Percentiles rank a stretch among this genome's conserved stretches.
Conservation (phyloP, 2,329 filamentous ascomycete genomes). For the Arthroderma sp. region DNA sequence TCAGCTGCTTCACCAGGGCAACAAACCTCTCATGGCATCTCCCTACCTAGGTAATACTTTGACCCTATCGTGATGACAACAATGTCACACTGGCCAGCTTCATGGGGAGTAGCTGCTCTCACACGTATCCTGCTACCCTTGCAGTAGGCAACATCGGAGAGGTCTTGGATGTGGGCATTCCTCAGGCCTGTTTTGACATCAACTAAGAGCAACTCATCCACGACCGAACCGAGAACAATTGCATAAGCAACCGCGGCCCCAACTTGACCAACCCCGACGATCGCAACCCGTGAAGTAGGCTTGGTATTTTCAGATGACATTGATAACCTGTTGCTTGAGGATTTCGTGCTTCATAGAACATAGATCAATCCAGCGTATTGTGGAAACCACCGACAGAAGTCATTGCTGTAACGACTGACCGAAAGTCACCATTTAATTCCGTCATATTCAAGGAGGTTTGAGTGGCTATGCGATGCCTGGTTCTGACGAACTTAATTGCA, state of each 20-base stretch:
- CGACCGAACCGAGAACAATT: conserved; percentile 38
- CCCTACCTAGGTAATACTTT: conserved; percentile 32
- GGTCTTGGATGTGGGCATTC: conserved; percentile 40
- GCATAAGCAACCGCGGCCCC: conserved; percentile 40
- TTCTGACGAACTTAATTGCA: too few species aligned
- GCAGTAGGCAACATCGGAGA: conserved; percentile 35
- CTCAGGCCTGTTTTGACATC: conserved; percentile 36
- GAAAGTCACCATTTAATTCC: too few species aligned
- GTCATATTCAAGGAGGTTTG: too few species aligned
- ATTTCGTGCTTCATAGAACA: too few species aligned
- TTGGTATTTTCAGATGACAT: background rate
- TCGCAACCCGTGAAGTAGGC: conserved; percentile 22
- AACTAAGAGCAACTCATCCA: conserved; percentile 40
- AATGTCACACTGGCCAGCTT: conserved; percentile 17
- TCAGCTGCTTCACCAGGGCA: background rate
- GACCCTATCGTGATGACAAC: conserved; percentile 43
- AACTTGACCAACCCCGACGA: conserved; percentile 40
- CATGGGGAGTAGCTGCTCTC: background rate
- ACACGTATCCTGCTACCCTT: conserved; percentile 12
- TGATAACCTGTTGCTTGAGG: too few species aligned
- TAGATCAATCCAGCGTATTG: too few species aligned
- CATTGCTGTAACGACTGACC: too few species aligned
- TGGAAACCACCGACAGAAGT: too few species aligned
- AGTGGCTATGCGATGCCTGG: too few species aligned
- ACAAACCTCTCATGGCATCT: background rate